These are phyloP conservation scores for Fusarium pininemorale DNA, from an alignment of 2,329 filamentous ascomycete genomes.

Conservation along the genomic window DNA sequence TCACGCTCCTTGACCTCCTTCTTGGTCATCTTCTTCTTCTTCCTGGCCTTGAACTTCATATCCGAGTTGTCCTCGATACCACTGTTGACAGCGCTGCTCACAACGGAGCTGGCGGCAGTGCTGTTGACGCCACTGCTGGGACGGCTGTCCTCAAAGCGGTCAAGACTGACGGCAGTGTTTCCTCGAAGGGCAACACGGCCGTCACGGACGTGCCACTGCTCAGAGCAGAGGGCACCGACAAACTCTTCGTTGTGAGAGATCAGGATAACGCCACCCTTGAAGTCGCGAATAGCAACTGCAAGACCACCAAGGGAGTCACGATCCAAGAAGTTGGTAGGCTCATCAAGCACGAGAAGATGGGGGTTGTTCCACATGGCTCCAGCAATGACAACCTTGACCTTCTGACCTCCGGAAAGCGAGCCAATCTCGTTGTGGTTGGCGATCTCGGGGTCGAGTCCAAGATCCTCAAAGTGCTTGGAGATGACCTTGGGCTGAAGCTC, in stretches of 20 bases:
- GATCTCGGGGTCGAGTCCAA: conserved; percentile 95
- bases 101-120: conserved; percentile 64
- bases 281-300: conserved; percentile 97
- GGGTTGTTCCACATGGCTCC: conserved; percentile 99
- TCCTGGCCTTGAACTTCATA: conserved; percentile 88
- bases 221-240: conserved; percentile 91
- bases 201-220: conserved; percentile 94
- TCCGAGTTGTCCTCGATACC: conserved; percentile 82
- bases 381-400: conserved; percentile 98
- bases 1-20: conserved; percentile 95
- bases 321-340: conserved; percentile 99
- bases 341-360: conserved; percentile 94
- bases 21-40: conserved; percentile 99
- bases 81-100: conserved; percentile 72
- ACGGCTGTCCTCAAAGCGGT: conserved; percentile 87
- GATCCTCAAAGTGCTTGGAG: conserved; percentile 96
- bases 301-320: conserved; percentile 96
- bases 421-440: conserved; percentile 99
- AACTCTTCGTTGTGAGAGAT: conserved; percentile 99
- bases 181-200: conserved; percentile 88
- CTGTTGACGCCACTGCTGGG: conserved; percentile 67
- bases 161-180: conserved; percentile 74
- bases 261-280: conserved; percentile 98
- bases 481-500: conserved; percentile 92
- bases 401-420: conserved; percentile 94